Evolutionary conservation across 2,329 filamentous ascomycete genomes (phyloP).

Genomic region (Claviceps cyperi): DNA sequence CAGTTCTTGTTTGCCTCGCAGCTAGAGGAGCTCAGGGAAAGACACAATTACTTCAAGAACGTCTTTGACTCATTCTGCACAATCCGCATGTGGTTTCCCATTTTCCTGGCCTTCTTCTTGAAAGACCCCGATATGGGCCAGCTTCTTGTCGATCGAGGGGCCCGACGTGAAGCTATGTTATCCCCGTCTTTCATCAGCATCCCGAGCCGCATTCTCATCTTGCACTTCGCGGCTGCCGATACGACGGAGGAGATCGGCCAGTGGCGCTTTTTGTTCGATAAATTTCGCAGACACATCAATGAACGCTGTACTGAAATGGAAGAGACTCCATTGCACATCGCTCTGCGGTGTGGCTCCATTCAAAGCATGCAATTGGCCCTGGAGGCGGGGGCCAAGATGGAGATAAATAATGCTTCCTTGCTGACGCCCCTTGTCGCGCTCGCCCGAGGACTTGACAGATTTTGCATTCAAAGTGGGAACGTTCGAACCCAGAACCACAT

Average conservation of each 20-base stretch:
- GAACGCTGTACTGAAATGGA: too few relatives aligned
- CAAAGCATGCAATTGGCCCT: neutral
- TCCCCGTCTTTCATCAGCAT: too few relatives aligned
- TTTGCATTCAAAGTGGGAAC: too few relatives aligned
- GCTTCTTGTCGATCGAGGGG: neutral
- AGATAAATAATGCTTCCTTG: neutral
- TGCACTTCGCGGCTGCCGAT: neutral
- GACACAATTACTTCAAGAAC: neutral
- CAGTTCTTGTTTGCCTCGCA: neutral
- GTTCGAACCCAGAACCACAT: neutral
- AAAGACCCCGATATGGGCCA: neutral
- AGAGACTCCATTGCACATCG: neutral
- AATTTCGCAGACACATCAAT: neutral
- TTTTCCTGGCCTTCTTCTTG: neutral
- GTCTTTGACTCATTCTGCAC: neutral
- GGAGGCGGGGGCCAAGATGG: neutral
- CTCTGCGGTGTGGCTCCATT: neutral
- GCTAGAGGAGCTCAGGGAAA: neutral
- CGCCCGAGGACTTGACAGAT: neutral
- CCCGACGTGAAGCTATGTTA: neutral
- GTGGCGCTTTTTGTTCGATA: neutral
- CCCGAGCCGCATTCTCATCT: neutral
- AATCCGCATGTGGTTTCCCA: neutral
- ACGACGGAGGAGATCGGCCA: neutral
- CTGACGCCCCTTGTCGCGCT: neutral